A percentile compares a stretch with the other conserved stretches of the same genome.
Evolutionary conservation across 495 filamentous ascomycete genomes (phyloP).

Genomic region (Penicillium roqueforti): DNA sequence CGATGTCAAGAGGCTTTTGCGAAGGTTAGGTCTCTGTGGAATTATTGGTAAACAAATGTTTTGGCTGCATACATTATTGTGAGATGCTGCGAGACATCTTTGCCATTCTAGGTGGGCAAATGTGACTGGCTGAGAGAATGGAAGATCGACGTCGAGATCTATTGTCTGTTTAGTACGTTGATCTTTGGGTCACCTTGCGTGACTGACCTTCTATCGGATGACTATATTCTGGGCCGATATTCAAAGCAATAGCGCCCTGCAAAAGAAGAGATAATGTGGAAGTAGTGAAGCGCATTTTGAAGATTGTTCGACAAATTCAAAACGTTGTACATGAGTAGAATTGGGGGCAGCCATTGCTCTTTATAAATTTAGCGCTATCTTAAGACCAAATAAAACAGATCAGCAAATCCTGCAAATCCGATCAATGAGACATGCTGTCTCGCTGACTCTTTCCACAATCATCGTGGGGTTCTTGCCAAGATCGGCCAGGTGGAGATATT

Average conservation of each 20-base stretch:
- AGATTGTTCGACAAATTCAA: neutral
- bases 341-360: neutral
- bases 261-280: neutral
- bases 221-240: constrained; percentile 3
- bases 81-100: constrained; percentile 18
- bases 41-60: neutral
- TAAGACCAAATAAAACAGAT: neutral
- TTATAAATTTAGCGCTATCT: neutral
- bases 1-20: constrained; percentile 19
- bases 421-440: neutral
- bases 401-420: neutral
- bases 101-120: constrained; percentile 26
- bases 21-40: neutral
- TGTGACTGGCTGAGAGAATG: constrained; percentile 27
- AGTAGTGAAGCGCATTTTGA: neutral
- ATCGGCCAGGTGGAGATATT: neutral
- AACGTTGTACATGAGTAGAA: neutral
- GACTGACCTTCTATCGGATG: constrained; percentile 10
- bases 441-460: neutral
- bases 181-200: neutral
- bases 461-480: neutral
- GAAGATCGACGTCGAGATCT: constrained; percentile 27
- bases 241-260: neutral
- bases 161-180: neutral
- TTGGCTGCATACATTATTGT: constrained; percentile 6